phyloP scores from a whole-genome alignment of 305 asterid species.

The Fraxinus floribunda region DNA sequence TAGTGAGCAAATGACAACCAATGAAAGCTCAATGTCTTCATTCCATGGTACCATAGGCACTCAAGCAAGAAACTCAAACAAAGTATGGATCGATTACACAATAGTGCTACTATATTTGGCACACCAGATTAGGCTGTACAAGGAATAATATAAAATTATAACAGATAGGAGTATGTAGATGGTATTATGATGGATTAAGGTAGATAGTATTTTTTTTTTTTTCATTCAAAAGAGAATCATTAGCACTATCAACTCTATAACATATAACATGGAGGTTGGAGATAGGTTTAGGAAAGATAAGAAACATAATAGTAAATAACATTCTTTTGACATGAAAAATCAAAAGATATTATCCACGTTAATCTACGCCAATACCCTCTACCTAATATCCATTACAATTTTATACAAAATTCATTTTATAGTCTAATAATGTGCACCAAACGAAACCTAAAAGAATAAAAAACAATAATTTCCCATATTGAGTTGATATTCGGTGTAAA shows the following conservation, averaged over 20 bases:
- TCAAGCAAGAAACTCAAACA: slow-evolving; percentile 4
- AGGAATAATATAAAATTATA: neutral
- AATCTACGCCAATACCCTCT: neutral
- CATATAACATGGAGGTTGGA: neutral
- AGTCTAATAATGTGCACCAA: neutral
- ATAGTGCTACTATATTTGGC: neutral
- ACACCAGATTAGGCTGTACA: neutral
- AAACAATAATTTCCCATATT: neutral
- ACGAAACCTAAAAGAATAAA: neutral
- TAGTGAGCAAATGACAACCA: neutral
- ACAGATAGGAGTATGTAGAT: neutral
- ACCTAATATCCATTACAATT: neutral
- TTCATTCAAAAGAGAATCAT: neutral
- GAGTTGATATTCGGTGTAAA: neutral
- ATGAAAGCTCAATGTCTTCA: neutral
- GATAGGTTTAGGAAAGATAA: neutral
- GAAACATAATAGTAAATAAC: neutral
- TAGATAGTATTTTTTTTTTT: neutral
- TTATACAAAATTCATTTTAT: neutral
- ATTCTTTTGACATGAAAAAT: neutral
- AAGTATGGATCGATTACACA: neutral
- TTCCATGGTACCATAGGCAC: neutral
- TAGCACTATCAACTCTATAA: neutral
- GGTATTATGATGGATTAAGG: neutral
- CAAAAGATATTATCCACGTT: neutral